Evolutionary conservation across 225 moss, liverwort and hornwort genomes (phyloP).

Genomic region (Antitrichia curtipendula): DNA sequence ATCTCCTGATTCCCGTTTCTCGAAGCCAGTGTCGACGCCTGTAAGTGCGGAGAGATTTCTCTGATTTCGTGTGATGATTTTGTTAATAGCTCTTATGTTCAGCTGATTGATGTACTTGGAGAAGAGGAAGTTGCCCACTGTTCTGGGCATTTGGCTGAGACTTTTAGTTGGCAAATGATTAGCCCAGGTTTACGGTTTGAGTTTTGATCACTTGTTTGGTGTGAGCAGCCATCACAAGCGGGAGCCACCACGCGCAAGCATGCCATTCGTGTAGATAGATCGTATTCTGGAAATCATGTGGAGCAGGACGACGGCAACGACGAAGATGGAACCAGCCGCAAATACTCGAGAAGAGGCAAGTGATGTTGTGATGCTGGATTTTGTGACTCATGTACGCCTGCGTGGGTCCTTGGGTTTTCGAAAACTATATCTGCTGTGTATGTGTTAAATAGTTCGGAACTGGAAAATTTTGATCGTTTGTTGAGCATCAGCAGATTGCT

Average conservation of each 20-base stretch:
- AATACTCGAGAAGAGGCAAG: constrained; percentile 76
- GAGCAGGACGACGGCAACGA: constrained; percentile 46
- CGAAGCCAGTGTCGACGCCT: constrained; percentile 30
- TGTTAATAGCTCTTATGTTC: background rate
- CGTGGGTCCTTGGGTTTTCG: background rate
- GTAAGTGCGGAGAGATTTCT: constrained; percentile 17
- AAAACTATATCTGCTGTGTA: background rate
- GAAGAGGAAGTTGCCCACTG: background rate
- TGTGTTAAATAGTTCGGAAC: background rate
- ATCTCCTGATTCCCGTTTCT: constrained; percentile 41
- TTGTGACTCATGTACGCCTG: background rate
- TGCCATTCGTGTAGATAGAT: constrained; percentile 55
- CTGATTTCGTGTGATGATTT: background rate
- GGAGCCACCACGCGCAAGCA: constrained; percentile 87
- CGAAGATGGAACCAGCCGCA: constrained; percentile 65
- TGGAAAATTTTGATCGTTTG: background rate
- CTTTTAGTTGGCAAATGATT: background rate
- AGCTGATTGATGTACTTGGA: background rate
- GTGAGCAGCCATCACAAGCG: constrained; percentile 35
- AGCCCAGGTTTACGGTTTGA: background rate
- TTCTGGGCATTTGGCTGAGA: background rate
- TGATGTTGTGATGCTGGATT: background rate
- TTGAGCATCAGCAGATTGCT: background rate
- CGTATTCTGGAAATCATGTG: constrained; percentile 27
- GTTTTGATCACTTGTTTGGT: background rate